Evolutionary conservation across 192 early-diverging fungal species (phyloP).

Genomic region (Coemansia furcata): DNA sequence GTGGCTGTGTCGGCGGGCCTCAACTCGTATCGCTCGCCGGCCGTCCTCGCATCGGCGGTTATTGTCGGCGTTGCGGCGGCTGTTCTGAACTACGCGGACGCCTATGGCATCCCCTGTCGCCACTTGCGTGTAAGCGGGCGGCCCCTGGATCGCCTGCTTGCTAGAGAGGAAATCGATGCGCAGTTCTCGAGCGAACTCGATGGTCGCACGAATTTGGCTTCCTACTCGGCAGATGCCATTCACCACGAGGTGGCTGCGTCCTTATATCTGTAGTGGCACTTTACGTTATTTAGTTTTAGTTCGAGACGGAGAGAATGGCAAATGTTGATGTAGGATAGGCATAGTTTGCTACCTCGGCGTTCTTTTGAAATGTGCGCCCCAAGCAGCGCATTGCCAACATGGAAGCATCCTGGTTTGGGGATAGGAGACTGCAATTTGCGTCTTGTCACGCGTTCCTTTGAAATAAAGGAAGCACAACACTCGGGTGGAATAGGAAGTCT

Average conservation of each 20-base stretch:
- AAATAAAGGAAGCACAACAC: no score
- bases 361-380: no score
- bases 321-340: no score
- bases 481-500: no score
- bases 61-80: constrained; percentile 40
- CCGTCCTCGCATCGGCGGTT: constrained; percentile 32
- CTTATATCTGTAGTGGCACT: constrained; percentile 26
- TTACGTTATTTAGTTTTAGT: neutral
- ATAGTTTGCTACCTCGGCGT: no score
- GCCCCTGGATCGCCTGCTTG: neutral
- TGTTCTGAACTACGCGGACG: constrained; percentile 38
- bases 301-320: no score
- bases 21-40: constrained; percentile 32
- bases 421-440: no score
- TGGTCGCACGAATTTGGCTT: neutral
- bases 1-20: neutral
- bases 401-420: no score
- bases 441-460: no score
- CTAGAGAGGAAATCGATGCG: constrained; percentile 4
- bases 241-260: constrained; percentile 22
- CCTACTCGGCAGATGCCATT: neutral
- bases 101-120: constrained; percentile 19
- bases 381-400: no score
- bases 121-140: constrained; percentile 14
- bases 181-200: constrained; percentile 18